These are phyloP conservation scores for Rhizophora mangle DNA, from an alignment of 345 rosid genomes.

Conservation along the genomic window DNA sequence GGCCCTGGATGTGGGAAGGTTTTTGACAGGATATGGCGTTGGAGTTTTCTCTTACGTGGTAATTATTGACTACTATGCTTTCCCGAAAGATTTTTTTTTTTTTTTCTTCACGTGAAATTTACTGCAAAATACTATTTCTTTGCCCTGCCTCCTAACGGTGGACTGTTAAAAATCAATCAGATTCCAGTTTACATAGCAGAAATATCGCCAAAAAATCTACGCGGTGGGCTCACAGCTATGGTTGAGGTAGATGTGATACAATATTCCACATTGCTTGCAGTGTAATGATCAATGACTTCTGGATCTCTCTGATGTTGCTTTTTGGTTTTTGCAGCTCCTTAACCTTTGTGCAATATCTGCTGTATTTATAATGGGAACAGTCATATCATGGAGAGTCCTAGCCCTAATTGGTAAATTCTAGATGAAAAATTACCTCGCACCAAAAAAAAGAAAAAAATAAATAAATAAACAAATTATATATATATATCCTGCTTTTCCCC, in stretches of 20 bases:
- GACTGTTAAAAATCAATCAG: conserved; percentile 28
- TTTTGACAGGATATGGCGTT: conserved; percentile 82
- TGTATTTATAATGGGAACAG: conserved; percentile 62
- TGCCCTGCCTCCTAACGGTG: neutral
- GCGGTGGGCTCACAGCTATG: conserved; percentile 81
- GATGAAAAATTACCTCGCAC: neutral
- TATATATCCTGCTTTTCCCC: too few relatives aligned
- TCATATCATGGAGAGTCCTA: conserved; percentile 69
- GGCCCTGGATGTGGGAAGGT: conserved; percentile 75
- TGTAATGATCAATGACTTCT: neutral
- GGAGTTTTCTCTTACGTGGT: conserved; percentile 95
- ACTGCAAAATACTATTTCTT: neutral
- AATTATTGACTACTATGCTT: conserved; percentile 5
- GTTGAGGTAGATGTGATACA: neutral
- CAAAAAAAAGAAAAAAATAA: neutral
- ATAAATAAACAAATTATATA: too few relatives aligned
- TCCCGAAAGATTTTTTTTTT: too few relatives aligned
- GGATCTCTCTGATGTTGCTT: neutral
- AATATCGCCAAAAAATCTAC: conserved; percentile 83
- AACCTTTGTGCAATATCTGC: conserved; percentile 66
- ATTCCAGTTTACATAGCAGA: conserved; percentile 87
- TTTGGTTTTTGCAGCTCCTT: conserved; percentile 51
- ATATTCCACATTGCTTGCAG: neutral
- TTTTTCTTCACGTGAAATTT: neutral
- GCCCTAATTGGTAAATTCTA: conserved; percentile 63